Conservation (phyloP, 1,284 basidiomycete species). For the Cutaneotrichosporon cavernicola region DNA sequence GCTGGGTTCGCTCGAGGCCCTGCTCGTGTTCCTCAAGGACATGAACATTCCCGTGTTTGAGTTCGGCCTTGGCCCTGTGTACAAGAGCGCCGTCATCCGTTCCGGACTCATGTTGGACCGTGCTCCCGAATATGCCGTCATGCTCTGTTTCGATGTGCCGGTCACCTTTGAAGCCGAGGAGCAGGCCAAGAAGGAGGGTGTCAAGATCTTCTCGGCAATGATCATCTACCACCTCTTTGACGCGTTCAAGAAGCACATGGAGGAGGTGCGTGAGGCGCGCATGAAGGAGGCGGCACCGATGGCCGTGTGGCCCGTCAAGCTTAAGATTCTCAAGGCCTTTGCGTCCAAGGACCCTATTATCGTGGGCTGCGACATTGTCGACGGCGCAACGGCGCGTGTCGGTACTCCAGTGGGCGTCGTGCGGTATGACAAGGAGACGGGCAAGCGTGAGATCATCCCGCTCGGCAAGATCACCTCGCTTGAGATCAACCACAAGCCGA, state of each 20-base stretch:
- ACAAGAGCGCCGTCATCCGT: constrained; percentile 94
- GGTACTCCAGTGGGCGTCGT: constrained; percentile 96
- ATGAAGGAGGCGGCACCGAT: constrained; percentile 86
- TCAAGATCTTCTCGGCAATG: constrained; percentile 77
- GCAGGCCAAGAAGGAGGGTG: constrained; percentile 88
- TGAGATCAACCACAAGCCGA: constrained; percentile 89
- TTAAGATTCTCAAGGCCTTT: constrained; percentile 89
- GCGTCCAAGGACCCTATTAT: constrained; percentile 98
- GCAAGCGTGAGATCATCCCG: constrained; percentile 85
- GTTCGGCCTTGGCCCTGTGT: constrained; percentile 97
- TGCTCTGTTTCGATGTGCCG: constrained; percentile 94
- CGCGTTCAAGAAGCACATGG: constrained; percentile 94
- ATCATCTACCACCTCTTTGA: constrained; percentile 99
- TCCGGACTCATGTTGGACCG: constrained; percentile 93
- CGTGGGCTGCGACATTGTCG: constrained; percentile 92
- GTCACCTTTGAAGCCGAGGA: constrained; percentile 84
- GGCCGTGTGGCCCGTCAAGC: constrained; percentile 94
- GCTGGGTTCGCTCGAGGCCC: constrained; percentile 92
- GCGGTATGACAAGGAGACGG: constrained; percentile 73
- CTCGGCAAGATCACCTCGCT: constrained; percentile 93
- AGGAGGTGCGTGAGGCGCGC: constrained; percentile 89
- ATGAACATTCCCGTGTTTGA: constrained; percentile 98
- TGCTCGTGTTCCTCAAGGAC: constrained; percentile 90
- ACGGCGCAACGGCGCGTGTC: constrained; percentile 78
- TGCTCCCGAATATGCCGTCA: constrained; percentile 90